These are phyloP conservation scores for Marsdenia floribunda DNA, from an alignment of 257 asterid genomes.

Conservation along the genomic window DNA sequence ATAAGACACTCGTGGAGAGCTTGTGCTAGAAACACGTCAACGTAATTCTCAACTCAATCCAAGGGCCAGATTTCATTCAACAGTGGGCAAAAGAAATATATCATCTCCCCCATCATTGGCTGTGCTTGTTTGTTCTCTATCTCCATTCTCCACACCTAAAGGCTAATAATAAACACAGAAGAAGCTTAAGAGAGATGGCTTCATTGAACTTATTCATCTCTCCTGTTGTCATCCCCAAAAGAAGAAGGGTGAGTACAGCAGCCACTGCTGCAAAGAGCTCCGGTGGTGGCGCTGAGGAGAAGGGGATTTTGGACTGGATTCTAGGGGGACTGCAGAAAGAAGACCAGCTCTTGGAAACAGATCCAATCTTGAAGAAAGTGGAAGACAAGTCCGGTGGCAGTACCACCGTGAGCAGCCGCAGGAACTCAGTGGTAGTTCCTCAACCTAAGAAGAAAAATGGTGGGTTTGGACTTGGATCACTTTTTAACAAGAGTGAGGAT, in stretches of 20 bases:
- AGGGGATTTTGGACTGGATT: conserved; percentile 65
- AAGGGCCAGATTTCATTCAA: conserved; percentile 11
- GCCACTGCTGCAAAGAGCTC: conserved; percentile 69
- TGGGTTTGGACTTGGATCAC: conserved; percentile 52
- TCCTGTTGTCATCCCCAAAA: conserved; percentile 44
- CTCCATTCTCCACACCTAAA: not conserved
- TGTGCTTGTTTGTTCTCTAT: not conserved
- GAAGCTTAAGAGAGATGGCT: conserved; percentile 36
- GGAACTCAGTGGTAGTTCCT: conserved; percentile 31
- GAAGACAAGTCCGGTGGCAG: conserved; percentile 43
- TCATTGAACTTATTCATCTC: conserved; percentile 59
- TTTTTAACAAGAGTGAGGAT: conserved; percentile 52
- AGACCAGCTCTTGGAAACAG: conserved; percentile 83
- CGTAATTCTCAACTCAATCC: conserved; percentile 17
- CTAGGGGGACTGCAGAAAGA: conserved; percentile 50
- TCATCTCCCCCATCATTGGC: conserved; percentile 1
- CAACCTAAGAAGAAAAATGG: conserved; percentile 46
- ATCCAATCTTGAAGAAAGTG: conserved; percentile 69
- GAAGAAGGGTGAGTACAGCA: conserved; percentile 47
- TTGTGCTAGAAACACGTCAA: conserved; percentile 50
- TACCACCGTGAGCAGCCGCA: conserved; percentile 22
- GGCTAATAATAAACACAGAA: not conserved
- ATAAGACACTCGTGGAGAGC: conserved; percentile 80
- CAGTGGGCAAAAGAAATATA: conserved; percentile 9
- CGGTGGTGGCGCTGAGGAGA: conserved; percentile 58